Conservation (phyloP, 208 protist genomes). For the Trypanosoma theileri region DNA sequence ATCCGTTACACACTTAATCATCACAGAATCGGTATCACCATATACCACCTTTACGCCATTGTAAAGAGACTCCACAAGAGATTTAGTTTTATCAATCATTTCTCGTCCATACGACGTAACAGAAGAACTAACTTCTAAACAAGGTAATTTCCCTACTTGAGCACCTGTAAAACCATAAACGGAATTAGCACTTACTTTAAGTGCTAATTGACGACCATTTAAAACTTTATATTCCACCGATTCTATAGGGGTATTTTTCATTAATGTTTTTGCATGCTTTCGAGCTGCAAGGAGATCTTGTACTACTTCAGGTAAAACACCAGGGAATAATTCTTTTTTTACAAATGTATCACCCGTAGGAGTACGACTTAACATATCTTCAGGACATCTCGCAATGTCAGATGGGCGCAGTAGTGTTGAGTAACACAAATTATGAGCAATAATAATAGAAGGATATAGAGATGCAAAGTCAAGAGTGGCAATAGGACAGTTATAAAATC, state of each 20-base stretch:
- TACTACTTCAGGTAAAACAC: constrained; percentile 86
- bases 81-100: constrained; percentile 98
- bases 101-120: constrained; percentile 98
- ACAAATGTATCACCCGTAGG: constrained; percentile 83
- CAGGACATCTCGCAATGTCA: constrained; percentile 88
- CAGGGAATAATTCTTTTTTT: constrained; percentile 68
- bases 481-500: constrained; percentile 98
- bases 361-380: constrained; percentile 61
- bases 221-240: constrained; percentile 91
- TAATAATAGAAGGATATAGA: constrained; percentile 99
- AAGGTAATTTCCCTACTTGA: constrained; percentile 98
- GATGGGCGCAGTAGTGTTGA: constrained; percentile 78
- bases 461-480: constrained; percentile 99
- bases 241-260: constrained; percentile 81
- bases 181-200: constrained; percentile 99
- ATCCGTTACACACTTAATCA: constrained; percentile 92
- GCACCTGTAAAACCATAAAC: constrained; percentile 99
- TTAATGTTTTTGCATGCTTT: constrained; percentile 73
- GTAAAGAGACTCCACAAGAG: constrained; percentile 94
- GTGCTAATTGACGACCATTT: constrained; percentile 98
- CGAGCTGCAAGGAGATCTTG: constrained; percentile 78
- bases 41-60: constrained; percentile 98
- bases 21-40: constrained; percentile 99
- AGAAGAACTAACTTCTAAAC: constrained; percentile 94
- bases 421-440: constrained; percentile 99